Base-by-base conservation (phyloP, 306 rosid genomes). In the Fragaria ananassa region DNA sequence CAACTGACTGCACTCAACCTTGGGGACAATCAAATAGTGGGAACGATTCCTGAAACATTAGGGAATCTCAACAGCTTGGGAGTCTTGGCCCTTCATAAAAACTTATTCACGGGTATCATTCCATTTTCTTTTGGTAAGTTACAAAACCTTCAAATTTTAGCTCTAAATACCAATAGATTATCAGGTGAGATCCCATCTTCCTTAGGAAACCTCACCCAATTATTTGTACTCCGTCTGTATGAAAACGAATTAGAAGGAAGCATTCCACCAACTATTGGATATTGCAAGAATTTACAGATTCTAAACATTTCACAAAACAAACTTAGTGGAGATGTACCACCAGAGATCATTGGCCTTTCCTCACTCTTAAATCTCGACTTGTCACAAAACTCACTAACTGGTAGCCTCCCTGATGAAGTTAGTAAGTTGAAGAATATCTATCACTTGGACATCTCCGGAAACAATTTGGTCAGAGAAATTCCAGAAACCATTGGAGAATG, bases 401-500 rank as follows among this genome's bases (percentile, higher is more conserved):
- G 85, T 0, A 65, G 7, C 41, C 69, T 87, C 15, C 82, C 89
- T 0, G 0, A n/a, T 0, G 85, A 74, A 68, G 80, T 81, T 0
- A 72, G 81, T 6, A 57, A 8, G 7, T 42, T 83, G 3, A 51
- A 45, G 76, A 79, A 34, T 60, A 71, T 77, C 12, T 23, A 35
- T 42, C 2, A 5, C 3, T 13, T 79, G 10, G 73, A 86, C 19
- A 35, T 87, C 34, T 85, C 86, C 17, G 27, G 29, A 18, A 89
- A 89, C 44, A 42, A 17, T 2, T 4, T 87, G n/a, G 68, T 51
- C 2, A 71, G 85, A 25, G 53, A 77, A 5, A 81, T 87, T 70
- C 88, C 91, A 6, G 1, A 0, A 72, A 68, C 64, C 2, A 81
- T 87, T 15, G 81, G 83, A 17, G 72, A 67, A 1, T 89, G 88